phyloP scores from a whole-genome alignment of 2,329 filamentous ascomycete genomes.

The Calonectria pseudoreteaudii region DNA sequence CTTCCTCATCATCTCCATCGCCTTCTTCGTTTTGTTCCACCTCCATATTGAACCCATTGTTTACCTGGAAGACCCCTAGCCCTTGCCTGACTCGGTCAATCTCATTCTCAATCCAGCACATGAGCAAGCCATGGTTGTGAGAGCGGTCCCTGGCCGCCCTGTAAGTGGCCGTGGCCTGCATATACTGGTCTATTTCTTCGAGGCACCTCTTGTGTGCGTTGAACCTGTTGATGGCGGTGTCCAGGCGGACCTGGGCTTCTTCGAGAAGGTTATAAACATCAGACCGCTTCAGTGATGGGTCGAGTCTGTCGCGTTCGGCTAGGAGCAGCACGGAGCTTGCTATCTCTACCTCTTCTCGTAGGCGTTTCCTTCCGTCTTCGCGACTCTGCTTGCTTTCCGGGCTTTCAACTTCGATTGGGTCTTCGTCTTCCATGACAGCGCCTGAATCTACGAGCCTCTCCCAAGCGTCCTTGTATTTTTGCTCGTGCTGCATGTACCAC shows the following conservation, averaged over 20 bases:
- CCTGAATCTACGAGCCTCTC: conserved; percentile 25
- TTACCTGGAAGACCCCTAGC: not conserved
- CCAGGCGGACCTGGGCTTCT: conserved; percentile 28
- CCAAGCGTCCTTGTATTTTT: conserved; percentile 32
- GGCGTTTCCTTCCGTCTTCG: not conserved
- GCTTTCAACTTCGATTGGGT: conserved; percentile 22
- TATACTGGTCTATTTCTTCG: conserved; percentile 21
- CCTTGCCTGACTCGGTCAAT: conserved; percentile 5
- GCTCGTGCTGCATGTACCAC: conserved; percentile 30
- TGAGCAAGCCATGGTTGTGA: conserved; percentile 32
- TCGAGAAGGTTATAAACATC: conserved; percentile 25
- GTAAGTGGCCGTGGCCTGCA: conserved; percentile 23
- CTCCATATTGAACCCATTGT: conserved; percentile 16
- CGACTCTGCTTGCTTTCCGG: not conserved
- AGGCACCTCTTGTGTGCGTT: conserved; percentile 25
- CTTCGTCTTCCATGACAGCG: conserved; percentile 19
- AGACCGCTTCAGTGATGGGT: conserved; percentile 25
- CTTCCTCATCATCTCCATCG: not conserved
- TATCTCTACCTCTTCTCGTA: conserved; percentile 29
- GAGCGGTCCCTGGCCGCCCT: conserved; percentile 25
- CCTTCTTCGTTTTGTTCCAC: not conserved
- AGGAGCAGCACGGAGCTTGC: conserved; percentile 32
- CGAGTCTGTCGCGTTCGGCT: conserved; percentile 33
- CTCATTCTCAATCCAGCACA: conserved; percentile 38
- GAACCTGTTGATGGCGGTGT: conserved; percentile 30